Conservation (phyloP, 257 asterid genomes). For the Nicotiana benthamiana region DNA sequence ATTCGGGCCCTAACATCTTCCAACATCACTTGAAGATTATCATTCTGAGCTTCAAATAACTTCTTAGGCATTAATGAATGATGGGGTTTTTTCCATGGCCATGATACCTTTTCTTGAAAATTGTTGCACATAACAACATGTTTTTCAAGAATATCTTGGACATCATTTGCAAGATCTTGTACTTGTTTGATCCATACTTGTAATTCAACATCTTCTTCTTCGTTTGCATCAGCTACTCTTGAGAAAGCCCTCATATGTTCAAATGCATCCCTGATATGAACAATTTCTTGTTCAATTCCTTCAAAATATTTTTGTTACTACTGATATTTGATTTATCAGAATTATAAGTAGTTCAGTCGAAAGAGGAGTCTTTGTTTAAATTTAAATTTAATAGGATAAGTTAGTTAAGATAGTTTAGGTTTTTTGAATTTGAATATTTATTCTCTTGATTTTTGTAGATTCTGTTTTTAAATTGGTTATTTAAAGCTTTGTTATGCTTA, state of each 20-base stretch:
- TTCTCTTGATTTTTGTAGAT: too few species aligned
- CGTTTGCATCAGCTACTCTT: slow-evolving; percentile 21
- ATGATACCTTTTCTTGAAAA: neutral
- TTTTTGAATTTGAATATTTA: too few species aligned
- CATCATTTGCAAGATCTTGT: slow-evolving; percentile 24
- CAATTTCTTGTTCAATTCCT: slow-evolving; percentile 14
- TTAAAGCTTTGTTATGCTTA: too few species aligned
- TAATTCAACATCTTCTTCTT: slow-evolving; percentile 17
- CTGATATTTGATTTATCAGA: too few species aligned
- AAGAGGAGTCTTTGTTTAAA: too few species aligned
- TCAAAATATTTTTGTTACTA: neutral
- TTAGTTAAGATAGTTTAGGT: too few species aligned
- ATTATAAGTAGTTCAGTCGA: too few species aligned
- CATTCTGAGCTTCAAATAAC: slow-evolving; percentile 9
- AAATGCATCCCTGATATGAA: slow-evolving; percentile 21
- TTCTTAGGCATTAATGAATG: neutral
- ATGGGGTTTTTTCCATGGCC: neutral
- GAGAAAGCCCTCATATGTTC: slow-evolving; percentile 29
- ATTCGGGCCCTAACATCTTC: slow-evolving; percentile 3
- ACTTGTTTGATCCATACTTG: slow-evolving; percentile 33
- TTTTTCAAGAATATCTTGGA: slow-evolving; percentile 30
- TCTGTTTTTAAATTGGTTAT: too few species aligned
- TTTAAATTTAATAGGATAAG: too few species aligned
- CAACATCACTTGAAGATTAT: slow-evolving; percentile 2
- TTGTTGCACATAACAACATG: neutral